These are phyloP conservation scores for Pichia kudriavzevii DNA, from an alignment of 1,139 yeast species.

Conservation along the genomic window DNA sequence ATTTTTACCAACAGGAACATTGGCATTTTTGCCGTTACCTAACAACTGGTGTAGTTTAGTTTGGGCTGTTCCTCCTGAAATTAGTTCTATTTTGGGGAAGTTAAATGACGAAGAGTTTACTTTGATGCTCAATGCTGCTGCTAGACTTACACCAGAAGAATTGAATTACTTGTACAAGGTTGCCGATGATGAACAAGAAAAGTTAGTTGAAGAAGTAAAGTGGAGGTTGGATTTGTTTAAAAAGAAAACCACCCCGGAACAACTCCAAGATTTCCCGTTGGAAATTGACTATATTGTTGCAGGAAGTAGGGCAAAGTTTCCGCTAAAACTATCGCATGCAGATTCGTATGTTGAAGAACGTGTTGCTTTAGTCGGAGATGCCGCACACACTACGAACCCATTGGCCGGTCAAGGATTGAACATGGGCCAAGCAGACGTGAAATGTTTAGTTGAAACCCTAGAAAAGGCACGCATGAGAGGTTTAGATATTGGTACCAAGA, in stretches of 20 bases:
- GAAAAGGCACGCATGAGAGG: conserved; percentile 73
- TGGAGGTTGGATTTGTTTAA: conserved; percentile 57
- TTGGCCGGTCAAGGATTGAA: conserved; percentile 96
- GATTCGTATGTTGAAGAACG: conserved; percentile 80
- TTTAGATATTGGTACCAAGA: conserved; percentile 75
- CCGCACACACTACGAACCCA: conserved; percentile 97
- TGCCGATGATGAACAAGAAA: conserved; percentile 40
- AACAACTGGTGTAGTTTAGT: conserved; percentile 82
- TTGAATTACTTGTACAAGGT: conserved; percentile 63
- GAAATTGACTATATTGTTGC: conserved; percentile 50
- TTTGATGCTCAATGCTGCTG: conserved; percentile 75
- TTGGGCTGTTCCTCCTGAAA: conserved; percentile 82
- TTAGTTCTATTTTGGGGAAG: conserved; percentile 55
- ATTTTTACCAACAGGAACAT: conserved; percentile 85
- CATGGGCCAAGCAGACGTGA: conserved; percentile 96
- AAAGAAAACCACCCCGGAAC: conserved; percentile 30
- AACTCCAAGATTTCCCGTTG: conserved; percentile 62
- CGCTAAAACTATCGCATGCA: conserved; percentile 82
- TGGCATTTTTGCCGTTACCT: conserved; percentile 85
- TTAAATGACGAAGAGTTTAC: conserved; percentile 58
- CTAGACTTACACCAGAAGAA: conserved; percentile 70
- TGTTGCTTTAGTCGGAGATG: conserved; percentile 91
- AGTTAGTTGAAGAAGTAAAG: conserved; percentile 55
- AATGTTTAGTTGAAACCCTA: conserved; percentile 57
- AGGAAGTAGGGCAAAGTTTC: conserved; percentile 78